Percentiles rank a stretch among this genome's conserved stretches.
phyloP scores from a whole-genome alignment of 129 eudicot species.

The Flaveria robusta region DNA sequence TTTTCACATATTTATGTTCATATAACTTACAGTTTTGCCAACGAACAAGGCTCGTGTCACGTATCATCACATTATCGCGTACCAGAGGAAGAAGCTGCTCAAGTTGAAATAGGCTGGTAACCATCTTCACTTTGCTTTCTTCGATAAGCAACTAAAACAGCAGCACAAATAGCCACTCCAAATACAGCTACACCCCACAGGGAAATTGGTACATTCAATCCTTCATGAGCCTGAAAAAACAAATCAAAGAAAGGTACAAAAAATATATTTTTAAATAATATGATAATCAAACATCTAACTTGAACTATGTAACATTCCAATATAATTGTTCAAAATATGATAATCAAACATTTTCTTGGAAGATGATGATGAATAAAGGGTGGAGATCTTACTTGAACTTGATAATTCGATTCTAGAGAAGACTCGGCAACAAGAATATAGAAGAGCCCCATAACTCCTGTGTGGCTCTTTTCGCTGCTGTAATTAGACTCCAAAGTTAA shows the following conservation, averaged over 20 bases:
- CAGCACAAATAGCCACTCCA: conserved; percentile 38
- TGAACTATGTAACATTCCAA: too few relatives aligned
- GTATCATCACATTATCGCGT: background rate
- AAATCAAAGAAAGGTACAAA: background rate
- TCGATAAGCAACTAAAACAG: conserved; percentile 28
- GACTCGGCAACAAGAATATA: conserved; percentile 65
- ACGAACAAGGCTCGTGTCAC: background rate
- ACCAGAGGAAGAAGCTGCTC: background rate
- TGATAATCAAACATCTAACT: too few relatives aligned
- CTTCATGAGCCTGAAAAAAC: conserved; percentile 30
- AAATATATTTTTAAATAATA: background rate
- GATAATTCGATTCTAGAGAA: conserved; percentile 17
- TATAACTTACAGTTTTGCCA: conserved; percentile 14
- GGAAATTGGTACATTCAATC: conserved; percentile 16
- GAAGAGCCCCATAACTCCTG: conserved; percentile 87
- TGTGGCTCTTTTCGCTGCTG: conserved; percentile 52
- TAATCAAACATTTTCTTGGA: background rate
- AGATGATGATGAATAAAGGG: background rate
- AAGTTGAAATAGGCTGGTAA: conserved; percentile 18
- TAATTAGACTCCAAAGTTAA: conserved; percentile 63
- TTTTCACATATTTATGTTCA: conserved; percentile 14
- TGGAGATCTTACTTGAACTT: conserved; percentile 45
- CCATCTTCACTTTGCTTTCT: conserved; percentile 29
- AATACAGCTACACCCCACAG: conserved; percentile 34
- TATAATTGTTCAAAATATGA: too few relatives aligned